Evolutionary conservation across 192 early-diverging fungal species (phyloP).

Genomic region (Coemansia guatemalensis): DNA sequence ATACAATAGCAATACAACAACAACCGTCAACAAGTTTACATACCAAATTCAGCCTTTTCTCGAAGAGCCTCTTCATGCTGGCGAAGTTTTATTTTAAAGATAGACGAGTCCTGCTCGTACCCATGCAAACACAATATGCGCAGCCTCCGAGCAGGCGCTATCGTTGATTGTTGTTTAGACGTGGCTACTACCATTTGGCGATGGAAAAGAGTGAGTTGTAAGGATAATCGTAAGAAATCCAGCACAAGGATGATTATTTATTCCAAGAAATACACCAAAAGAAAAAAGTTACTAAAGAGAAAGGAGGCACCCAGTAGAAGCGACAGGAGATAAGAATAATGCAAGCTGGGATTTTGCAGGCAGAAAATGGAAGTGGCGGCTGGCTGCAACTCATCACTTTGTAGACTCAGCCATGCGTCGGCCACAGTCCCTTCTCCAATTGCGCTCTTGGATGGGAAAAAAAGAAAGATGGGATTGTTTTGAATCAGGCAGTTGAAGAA

Average conservation of each 20-base stretch:
- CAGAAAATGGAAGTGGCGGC: background rate
- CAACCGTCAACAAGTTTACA: background rate
- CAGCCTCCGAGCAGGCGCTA: constrained; percentile 11
- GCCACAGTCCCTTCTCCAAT: no score
- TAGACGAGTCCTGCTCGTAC: constrained; percentile 45
- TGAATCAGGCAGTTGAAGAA: background rate
- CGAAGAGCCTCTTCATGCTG: constrained; percentile 20
- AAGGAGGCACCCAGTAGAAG: no score
- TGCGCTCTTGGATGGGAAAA: no score
- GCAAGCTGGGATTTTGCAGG: no score
- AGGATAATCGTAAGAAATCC: background rate
- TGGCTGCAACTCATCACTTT: no score
- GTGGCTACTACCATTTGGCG: background rate
- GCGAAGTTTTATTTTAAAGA: constrained; percentile 40
- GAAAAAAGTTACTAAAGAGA: no score
- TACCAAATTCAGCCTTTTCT: constrained; percentile 43
- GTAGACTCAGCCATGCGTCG: no score
- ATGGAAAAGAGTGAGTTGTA: background rate
- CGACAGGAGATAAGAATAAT: no score
- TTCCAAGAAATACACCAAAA: no score
- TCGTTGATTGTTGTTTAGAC: no score
- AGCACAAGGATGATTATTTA: background rate
- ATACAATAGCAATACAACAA: no score
- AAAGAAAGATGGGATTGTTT: no score
- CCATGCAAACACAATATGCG: constrained; percentile 54